These are phyloP conservation scores for Dictyophora rubrovolvata DNA, from an alignment of 768 basidiomycete genomes.

Conservation along the genomic window DNA sequence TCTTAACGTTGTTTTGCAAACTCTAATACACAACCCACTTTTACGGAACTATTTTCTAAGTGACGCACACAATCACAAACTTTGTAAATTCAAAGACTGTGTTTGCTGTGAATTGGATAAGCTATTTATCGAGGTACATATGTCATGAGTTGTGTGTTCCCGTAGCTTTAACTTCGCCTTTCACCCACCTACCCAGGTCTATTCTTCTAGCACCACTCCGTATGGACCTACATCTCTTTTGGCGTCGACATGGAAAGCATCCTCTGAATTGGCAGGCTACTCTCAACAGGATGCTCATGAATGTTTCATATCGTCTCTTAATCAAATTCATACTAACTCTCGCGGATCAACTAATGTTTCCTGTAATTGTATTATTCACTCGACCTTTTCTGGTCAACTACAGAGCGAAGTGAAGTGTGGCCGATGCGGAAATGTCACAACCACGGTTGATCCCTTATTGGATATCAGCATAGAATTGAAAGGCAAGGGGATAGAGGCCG, in stretches of 20 bases:
- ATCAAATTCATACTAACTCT: slow-evolving; percentile 77
- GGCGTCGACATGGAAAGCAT: slow-evolving; percentile 69
- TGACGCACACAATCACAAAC: slow-evolving; percentile 73
- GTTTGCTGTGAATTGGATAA: slow-evolving; percentile 93
- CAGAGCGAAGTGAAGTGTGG: slow-evolving; percentile 88
- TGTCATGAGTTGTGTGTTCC: not conserved
- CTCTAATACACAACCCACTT: slow-evolving; percentile 81
- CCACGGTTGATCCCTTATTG: slow-evolving; percentile 79
- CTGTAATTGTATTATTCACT: slow-evolving; percentile 88
- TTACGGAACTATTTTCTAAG: slow-evolving; percentile 82
- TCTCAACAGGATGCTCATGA: slow-evolving; percentile 94
- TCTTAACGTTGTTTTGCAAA: slow-evolving; percentile 85
- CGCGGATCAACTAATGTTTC: slow-evolving; percentile 64
- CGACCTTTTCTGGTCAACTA: slow-evolving; percentile 76
- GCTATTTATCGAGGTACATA: slow-evolving; percentile 65
- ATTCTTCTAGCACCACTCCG: slow-evolving; percentile 41
- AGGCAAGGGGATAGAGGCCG: slow-evolving; percentile 34
- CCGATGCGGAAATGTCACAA: slow-evolving; percentile 67
- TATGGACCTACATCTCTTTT: slow-evolving; percentile 80
- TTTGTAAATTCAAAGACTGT: slow-evolving; percentile 65
- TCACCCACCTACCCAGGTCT: slow-evolving; percentile 22
- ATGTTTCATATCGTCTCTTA: slow-evolving; percentile 73
- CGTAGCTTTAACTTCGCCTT: not conserved
- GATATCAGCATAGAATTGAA: slow-evolving; percentile 84
- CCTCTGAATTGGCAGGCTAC: slow-evolving; percentile 78